Conservation (phyloP, 192 early-diverging fungal species). For the Coemansia sp. region DNA sequence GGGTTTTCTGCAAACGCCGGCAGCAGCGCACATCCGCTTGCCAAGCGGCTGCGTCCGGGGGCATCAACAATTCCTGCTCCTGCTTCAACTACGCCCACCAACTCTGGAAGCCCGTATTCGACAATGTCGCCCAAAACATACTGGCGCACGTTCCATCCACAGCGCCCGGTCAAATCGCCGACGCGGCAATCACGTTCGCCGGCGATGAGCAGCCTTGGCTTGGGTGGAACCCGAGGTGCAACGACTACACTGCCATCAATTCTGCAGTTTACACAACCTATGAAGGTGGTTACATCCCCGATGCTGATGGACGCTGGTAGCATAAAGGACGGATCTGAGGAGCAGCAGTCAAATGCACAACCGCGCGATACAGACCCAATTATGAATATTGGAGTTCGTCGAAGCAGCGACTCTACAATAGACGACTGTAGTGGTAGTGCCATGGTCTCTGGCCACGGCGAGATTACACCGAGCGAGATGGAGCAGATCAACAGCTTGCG, state of each 20-base stretch:
- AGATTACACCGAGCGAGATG: slow-evolving; percentile 19
- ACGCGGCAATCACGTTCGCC: slow-evolving; percentile 32
- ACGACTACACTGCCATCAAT: slow-evolving; percentile 23
- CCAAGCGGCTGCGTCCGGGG: neutral
- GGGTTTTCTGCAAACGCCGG: neutral
- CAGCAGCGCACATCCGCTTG: neutral
- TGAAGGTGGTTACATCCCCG: slow-evolving; percentile 8
- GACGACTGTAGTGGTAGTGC: slow-evolving; percentile 23
- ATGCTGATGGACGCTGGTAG: slow-evolving; percentile 22
- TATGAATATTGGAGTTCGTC: slow-evolving; percentile 10
- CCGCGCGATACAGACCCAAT: slow-evolving; percentile 15
- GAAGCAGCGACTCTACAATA: slow-evolving; percentile 23
- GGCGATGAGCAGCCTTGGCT: neutral
- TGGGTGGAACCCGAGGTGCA: neutral
- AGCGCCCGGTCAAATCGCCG: slow-evolving; percentile 30
- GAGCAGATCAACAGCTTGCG: slow-evolving; percentile 34
- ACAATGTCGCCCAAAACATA: slow-evolving; percentile 13
- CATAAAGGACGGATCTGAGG: neutral
- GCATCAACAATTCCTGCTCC: neutral
- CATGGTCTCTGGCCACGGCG: slow-evolving; percentile 28
- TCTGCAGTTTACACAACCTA: slow-evolving; percentile 27
- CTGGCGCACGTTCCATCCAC: slow-evolving; percentile 13
- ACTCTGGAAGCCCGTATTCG: slow-evolving; percentile 16
- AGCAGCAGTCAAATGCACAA: neutral
- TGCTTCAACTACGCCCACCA: slow-evolving; percentile 1